Evolutionary conservation across 2,329 filamentous ascomycete genomes (phyloP), one percentile per base, ranked within the genome.

Genomic region (Claviceps arundinis): DNA sequence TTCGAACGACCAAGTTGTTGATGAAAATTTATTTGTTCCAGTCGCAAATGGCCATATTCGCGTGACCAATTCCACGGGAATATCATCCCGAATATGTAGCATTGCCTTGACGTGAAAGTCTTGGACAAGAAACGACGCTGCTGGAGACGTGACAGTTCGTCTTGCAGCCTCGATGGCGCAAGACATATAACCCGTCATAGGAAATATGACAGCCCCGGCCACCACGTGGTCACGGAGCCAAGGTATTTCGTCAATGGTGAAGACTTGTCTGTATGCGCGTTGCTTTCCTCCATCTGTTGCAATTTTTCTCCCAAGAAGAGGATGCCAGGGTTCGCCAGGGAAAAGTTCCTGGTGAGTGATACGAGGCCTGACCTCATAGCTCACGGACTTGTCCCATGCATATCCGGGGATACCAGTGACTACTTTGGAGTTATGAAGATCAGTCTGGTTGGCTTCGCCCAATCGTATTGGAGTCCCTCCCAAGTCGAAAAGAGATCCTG

Each of bases 111-210:
- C 54, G 17, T 60, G 53, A 16, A 60, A 55, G 11, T 61, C 59
- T 16, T 51, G 45, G 17, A 60, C 42, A 3, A 56, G 47, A n/a
- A 53, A 30, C 5, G 48, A 43, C 6, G 24, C 43, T 7, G 44
- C 48, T 13, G 30, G 50, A 38, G 45, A 40, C 5, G 47, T 6
- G 19, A 37, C 11, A 37, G 45, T 40, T 44, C 41, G 40, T 47
- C 52, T 50, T 14, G 45, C 48, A n/a, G 65, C 67, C 53, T 66
- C 63, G 3, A 65, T 61, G 6, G 62, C 64, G 55, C 64, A 64
- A 26, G 59, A 59, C 34, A 19, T 42, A 11, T 19, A 42, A 11
- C 40, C 40, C 4, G 40, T 19, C 4, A n/a, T 19, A 11, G 40
- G 40, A 9, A 42, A 42, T 8, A 22, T 22, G 17, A 42, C 13